Base-by-base conservation (phyloP, 1,284 basidiomycete species). In the Termitomyces sp. region DNA sequence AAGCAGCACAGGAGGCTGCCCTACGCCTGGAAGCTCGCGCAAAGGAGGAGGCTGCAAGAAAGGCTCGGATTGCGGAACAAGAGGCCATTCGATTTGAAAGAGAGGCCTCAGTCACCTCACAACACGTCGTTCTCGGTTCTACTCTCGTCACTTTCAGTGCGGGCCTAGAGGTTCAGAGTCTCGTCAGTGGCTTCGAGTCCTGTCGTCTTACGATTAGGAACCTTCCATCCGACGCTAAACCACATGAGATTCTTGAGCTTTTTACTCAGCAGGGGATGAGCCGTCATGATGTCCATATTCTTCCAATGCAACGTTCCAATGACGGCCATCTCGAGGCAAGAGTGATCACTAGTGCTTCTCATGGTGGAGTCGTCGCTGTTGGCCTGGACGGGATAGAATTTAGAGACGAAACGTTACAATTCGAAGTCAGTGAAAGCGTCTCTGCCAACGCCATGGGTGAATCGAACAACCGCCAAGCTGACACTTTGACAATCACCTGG, bases 161-260 rank as follows among this genome's bases (percentile, higher is more conserved):
- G 2, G 79, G 79, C 5, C 60, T 80, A 33, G 62, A 72, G 18
- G 65, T 81, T 24, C 61, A 60, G 46, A 60, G 63, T n/a, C 55
- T 79, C 30, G 59, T 76, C 21, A 64, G 72, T 14, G 78, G 79
- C 5, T 80, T 78, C 56, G 76, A 81, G 40, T 68, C 74, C 7
- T 78, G 77, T 57, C 68, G 67, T 11, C 59, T 81, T 18, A 69
- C 63, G 1, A 65, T 81, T 31, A 66, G 66, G 44, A 71, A 72
- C 43, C 65, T 81, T n/a, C 75, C 77, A 2, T 40, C 51, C 18
- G 61, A 72, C 28, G 67, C 70, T 3, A 69, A 60, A 39, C 59
- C 58, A 3, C 54, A 64, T 1, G 77, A 79, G 44, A 65, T 80
- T 14, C 63, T 50, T 9, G 63, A 66, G 1, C 61, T 79, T 9